Percentiles rank a stretch among this genome's conserved stretches.
These are phyloP conservation scores for Stereocaulon alpinum DNA, from an alignment of 495 filamentous ascomycete genomes.

Conservation along the genomic window DNA sequence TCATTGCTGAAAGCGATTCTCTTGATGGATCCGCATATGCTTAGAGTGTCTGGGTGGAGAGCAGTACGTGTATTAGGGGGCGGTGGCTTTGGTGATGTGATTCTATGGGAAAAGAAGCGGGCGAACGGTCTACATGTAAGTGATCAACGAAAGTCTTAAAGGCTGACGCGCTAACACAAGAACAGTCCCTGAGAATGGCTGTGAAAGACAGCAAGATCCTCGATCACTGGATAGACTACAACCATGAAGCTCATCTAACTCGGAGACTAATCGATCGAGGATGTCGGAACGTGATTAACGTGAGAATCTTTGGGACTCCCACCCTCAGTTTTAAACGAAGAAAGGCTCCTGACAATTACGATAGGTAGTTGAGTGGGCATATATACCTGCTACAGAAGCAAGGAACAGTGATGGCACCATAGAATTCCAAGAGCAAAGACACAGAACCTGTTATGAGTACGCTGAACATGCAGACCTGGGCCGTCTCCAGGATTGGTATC, in stretches of 20 bases:
- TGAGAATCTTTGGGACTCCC: not conserved
- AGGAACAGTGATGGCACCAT: not conserved
- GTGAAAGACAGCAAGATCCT: not conserved
- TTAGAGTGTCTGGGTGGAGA: constrained; percentile 6
- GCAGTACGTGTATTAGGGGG: constrained; percentile 4
- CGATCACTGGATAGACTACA: constrained; percentile 14
- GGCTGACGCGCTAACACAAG: not conserved
- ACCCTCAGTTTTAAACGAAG: not conserved
- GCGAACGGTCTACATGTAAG: constrained; percentile 5
- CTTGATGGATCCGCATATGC: not conserved
- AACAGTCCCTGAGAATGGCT: constrained; percentile 1
- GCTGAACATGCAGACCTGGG: constrained; percentile 13
- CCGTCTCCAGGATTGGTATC: constrained; percentile 3
- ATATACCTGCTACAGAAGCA: not conserved
- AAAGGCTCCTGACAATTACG: not conserved
- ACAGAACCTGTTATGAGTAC: constrained; percentile 15
- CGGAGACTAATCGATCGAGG: constrained; percentile 16
- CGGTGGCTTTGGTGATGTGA: constrained; percentile 13
- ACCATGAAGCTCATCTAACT: constrained; percentile 18
- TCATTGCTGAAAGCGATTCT: constrained; percentile 3
- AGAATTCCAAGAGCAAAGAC: not conserved
- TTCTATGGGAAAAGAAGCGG: constrained; percentile 14
- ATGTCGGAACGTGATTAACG: constrained; percentile 20
- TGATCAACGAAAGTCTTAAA: not conserved
- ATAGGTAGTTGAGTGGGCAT: constrained; percentile 16